These are phyloP conservation scores for Xerocomus amazonicus DNA, from an alignment of 1,284 basidiomycete genomes.

Conservation along the genomic window DNA sequence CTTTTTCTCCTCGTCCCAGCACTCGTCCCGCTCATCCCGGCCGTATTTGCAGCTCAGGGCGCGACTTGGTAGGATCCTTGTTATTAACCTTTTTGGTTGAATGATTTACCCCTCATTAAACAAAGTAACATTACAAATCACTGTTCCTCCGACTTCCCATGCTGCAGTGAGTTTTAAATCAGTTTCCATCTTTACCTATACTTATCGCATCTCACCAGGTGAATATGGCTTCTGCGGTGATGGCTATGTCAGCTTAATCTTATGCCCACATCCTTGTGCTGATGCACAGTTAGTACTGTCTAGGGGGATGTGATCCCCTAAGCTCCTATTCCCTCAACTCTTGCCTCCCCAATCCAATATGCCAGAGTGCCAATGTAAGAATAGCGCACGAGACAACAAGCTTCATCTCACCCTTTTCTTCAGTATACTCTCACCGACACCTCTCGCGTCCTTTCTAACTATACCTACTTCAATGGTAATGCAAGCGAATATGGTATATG, in stretches of 20 bases:
- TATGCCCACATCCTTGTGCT: conserved; percentile 2
- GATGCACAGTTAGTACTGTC: conserved; percentile 53
- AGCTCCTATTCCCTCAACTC: conserved; percentile 59
- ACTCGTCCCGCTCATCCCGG: conserved; percentile 15
- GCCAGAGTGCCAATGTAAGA: conserved; percentile 58
- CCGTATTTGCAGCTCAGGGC: conserved; percentile 21
- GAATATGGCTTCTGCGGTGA: conserved; percentile 74
- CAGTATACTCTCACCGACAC: conserved; percentile 66
- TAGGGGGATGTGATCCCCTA: conserved; percentile 80
- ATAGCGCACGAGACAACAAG: not conserved
- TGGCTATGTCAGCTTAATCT: conserved; percentile 40
- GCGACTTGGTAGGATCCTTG: conserved; percentile 25
- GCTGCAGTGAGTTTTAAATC: conserved; percentile 54
- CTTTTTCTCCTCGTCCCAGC: conserved; percentile 19
- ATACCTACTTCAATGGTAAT: conserved; percentile 70
- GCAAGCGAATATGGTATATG: conserved; percentile 52
- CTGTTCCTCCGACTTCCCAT: conserved; percentile 60
- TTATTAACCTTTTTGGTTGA: not conserved
- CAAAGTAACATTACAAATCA: conserved; percentile 49
- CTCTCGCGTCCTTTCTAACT: conserved; percentile 62
- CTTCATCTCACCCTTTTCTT: conserved; percentile 1
- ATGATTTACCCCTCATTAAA: not conserved
- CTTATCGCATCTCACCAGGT: conserved; percentile 37
- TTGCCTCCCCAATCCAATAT: conserved; percentile 71
- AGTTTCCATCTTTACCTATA: not conserved